A percentile compares a stretch with the other conserved stretches of the same genome.
phyloP scores from a whole-genome alignment of 495 filamentous ascomycete genomes.

The Xylaria castorea region DNA sequence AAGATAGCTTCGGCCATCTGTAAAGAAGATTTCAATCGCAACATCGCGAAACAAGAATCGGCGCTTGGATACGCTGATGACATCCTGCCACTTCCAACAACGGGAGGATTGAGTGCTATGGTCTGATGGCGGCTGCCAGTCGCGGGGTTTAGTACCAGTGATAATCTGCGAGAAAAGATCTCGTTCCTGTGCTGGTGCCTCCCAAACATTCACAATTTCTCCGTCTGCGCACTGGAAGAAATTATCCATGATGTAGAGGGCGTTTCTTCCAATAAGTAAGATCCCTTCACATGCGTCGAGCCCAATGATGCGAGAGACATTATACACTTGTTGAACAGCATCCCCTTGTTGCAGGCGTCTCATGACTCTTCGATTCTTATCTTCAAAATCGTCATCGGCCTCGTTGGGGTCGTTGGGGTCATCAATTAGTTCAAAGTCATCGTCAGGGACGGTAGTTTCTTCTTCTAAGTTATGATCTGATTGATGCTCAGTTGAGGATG shows the following conservation, averaged over 20 bases:
- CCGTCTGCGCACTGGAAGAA: constrained; percentile 94
- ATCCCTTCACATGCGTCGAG: constrained; percentile 92
- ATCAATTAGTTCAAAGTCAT: constrained; percentile 94
- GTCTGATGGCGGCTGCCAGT: constrained; percentile 57
- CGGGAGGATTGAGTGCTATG: constrained; percentile 76
- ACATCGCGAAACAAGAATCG: constrained; percentile 96
- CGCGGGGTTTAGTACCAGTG: constrained; percentile 73
- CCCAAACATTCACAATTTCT: constrained; percentile 94
- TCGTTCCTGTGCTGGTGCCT: constrained; percentile 89
- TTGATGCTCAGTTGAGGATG: constrained; percentile 38
- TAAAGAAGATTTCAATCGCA: constrained; percentile 93
- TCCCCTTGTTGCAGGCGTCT: constrained; percentile 90
- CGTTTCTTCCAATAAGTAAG: constrained; percentile 89
- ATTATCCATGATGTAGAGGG: constrained; percentile 91
- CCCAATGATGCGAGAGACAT: constrained; percentile 91
- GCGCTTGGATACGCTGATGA: constrained; percentile 95
- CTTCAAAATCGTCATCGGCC: constrained; percentile 86
- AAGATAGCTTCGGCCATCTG: constrained; percentile 93
- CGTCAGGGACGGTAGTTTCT: constrained; percentile 64
- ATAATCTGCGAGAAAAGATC: constrained; percentile 96
- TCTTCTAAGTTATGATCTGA: constrained; percentile 27
- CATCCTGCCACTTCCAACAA: constrained; percentile 92
- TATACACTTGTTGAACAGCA: constrained; percentile 91
- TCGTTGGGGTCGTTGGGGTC: constrained; percentile 77
- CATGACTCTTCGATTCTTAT: constrained; percentile 98